Base-by-base conservation (phyloP, 768 basidiomycete species). In the Leccinum barrowsii region DNA sequence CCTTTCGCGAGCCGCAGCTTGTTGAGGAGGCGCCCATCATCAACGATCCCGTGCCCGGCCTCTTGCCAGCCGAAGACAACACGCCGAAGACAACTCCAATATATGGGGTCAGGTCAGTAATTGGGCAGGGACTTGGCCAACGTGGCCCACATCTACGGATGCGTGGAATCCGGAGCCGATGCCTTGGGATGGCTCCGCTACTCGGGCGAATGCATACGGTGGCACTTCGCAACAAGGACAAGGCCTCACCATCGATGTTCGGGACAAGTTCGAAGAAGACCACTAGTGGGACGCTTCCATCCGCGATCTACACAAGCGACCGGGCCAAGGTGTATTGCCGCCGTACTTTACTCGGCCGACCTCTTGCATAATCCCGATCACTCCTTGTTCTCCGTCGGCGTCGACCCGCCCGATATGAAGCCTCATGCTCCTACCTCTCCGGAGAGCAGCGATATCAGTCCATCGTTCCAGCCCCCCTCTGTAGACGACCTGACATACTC, bases 321-420 rank as follows among this genome's bases (percentile, higher is more conserved):
- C 90, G 0, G 90, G 90, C 4, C 78, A 80, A 1, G 90, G 90
- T 17, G 79, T 90, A 47, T 76, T 92, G 19, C 82, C 90, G 0
- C 85, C 89, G 3, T 71, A 84, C 54, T 76, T 92, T 24, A 24
- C 22, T 24, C 22, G 19, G 84, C 84, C 11, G 85, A 90, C 49
- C 72, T 78, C 53, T 73, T 92, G 21, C 90, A 92, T 69, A 79
- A 90, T 65, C 77, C 88, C 7, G 83, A 89, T 44, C 90, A 91
- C 69, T 82, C 83, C 7, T 73, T 92, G 26, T 89, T 82, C 72
- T 84, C 81, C 8, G 84, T 91, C 34, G 81, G 75, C 59, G 77
- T 73, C 24, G 68, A 65, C 53, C 52, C 67, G 2, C 76, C 78
- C 37, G 75, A 75, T 60, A 40, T 70, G 34, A 71, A 59, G 54